These are phyloP conservation scores for Coriolopsis trogii DNA, from an alignment of 1,284 basidiomycete genomes.

Conservation along the genomic window DNA sequence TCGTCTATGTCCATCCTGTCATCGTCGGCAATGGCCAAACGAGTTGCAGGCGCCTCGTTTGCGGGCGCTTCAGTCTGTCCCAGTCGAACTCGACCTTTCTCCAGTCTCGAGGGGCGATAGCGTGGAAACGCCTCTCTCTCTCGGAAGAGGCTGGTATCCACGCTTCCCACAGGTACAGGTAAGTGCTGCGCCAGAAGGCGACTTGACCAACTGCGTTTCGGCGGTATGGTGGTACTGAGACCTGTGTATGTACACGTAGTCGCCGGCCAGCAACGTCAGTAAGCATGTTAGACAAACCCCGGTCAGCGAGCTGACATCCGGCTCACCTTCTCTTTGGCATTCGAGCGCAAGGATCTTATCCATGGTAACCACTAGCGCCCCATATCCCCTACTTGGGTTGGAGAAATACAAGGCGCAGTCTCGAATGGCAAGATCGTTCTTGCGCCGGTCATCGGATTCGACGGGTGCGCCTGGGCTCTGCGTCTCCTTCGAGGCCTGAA, in stretches of 20 bases:
- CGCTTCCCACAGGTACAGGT: slow-evolving; percentile 9
- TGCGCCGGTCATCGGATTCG: slow-evolving; percentile 20
- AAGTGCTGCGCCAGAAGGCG: slow-evolving; percentile 31
- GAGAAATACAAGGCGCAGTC: slow-evolving; percentile 71
- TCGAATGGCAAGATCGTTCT: slow-evolving; percentile 68
- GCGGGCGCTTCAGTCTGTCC: slow-evolving; percentile 26
- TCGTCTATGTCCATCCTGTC: slow-evolving; percentile 68
- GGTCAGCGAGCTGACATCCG: not conserved
- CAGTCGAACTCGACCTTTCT: slow-evolving; percentile 8
- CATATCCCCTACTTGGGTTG: slow-evolving; percentile 22
- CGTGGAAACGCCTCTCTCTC: slow-evolving; percentile 26
- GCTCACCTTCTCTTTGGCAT: slow-evolving; percentile 51
- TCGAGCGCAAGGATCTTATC: slow-evolving; percentile 67
- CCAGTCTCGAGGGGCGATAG: slow-evolving; percentile 27
- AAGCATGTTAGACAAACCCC: not conserved
- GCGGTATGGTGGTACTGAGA: slow-evolving; percentile 28
- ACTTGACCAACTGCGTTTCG: slow-evolving; percentile 35
- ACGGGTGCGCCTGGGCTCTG: slow-evolving; percentile 39
- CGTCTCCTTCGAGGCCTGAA: slow-evolving; percentile 70
- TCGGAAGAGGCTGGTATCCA: slow-evolving; percentile 28
- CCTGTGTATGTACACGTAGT: slow-evolving; percentile 10
- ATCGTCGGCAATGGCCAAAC: slow-evolving; percentile 37
- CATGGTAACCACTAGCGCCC: slow-evolving; percentile 55
- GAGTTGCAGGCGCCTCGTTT: too few species aligned
- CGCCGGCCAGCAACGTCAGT: slow-evolving; percentile 1